phyloP scores from a whole-genome alignment of 208 protist genomes.

The Endotrypanum monterogeii region DNA sequence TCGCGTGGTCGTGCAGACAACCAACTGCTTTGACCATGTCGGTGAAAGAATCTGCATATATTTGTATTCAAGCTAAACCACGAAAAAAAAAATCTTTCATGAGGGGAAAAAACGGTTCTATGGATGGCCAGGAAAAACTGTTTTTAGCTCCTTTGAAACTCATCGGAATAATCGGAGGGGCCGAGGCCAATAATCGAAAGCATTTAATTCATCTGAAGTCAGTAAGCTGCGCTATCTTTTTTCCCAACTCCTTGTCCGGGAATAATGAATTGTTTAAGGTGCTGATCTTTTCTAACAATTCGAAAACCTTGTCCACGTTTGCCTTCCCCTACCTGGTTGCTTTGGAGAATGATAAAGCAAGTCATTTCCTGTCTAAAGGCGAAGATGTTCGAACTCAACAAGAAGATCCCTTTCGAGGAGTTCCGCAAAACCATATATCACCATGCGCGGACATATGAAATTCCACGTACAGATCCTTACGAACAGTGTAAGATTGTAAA shows the following conservation, averaged over 20 bases:
- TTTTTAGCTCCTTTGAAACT: background rate
- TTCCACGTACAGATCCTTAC: constrained; percentile 7
- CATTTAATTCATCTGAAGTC: background rate
- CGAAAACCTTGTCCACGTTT: background rate
- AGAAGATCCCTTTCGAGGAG: constrained; percentile 48
- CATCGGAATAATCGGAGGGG: background rate
- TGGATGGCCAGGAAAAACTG: background rate
- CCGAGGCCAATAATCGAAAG: background rate
- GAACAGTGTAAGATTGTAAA: constrained; percentile 30
- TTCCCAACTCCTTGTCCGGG: background rate
- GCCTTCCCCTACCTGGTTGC: background rate
- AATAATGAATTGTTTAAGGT: too few relatives aligned
- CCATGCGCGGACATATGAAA: constrained; percentile 44
- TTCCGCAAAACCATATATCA: constrained; percentile 59
- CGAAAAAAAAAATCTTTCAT: too few relatives aligned
- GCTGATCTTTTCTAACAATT: too few relatives aligned
- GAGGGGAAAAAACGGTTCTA: too few relatives aligned
- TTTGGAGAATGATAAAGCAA: background rate
- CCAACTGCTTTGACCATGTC: too few relatives aligned
- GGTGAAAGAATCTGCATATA: too few relatives aligned
- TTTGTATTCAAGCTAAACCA: too few relatives aligned
- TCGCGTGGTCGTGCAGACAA: too few relatives aligned
- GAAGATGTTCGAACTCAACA: constrained; percentile 58
- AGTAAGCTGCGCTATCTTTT: background rate
- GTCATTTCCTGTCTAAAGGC: too few relatives aligned